Evolutionary conservation across 176 grass and related monocot genomes (phyloP).

Genomic region (Typha latifolia): DNA sequence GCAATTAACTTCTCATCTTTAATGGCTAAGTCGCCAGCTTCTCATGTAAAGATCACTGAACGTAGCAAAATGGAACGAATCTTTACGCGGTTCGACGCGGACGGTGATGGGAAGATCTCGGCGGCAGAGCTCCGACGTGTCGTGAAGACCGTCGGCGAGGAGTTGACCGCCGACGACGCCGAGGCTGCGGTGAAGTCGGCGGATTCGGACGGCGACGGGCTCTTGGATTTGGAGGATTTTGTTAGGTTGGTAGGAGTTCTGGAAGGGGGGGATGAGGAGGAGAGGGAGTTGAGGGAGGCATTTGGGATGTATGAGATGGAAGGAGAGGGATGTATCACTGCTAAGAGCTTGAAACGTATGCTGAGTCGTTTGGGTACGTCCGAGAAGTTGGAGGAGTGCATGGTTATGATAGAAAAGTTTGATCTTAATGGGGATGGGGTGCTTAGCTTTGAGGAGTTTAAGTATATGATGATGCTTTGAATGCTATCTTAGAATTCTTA

Average conservation of each 20-base stretch:
- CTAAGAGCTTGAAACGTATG: conserved; percentile 31
- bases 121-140: conserved; percentile 13
- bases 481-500: too few species aligned
- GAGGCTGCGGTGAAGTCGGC: conserved; percentile 18
- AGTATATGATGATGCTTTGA: conserved; percentile 29
- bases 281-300: conserved; percentile 22
- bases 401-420: conserved; percentile 19
- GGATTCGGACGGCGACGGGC: conserved; percentile 22
- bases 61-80: neutral
- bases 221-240: conserved; percentile 31
- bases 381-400: conserved; percentile 22
- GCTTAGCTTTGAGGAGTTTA: conserved; percentile 36
- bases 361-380: conserved; percentile 23
- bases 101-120: conserved; percentile 27
- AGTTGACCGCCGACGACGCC: conserved; percentile 22
- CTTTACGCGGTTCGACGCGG: conserved; percentile 19
- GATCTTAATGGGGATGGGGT: conserved; percentile 29
- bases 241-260: conserved; percentile 11
- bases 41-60: neutral
- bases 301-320: conserved; percentile 37
- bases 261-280: conserved; percentile 9
- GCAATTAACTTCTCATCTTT: too few species aligned
- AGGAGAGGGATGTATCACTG: conserved; percentile 31
- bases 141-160: conserved; percentile 20
- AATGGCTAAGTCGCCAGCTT: neutral